Evolutionary conservation across 2,329 filamentous ascomycete species (phyloP).

Genomic region (Ophiostoma australiae): DNA sequence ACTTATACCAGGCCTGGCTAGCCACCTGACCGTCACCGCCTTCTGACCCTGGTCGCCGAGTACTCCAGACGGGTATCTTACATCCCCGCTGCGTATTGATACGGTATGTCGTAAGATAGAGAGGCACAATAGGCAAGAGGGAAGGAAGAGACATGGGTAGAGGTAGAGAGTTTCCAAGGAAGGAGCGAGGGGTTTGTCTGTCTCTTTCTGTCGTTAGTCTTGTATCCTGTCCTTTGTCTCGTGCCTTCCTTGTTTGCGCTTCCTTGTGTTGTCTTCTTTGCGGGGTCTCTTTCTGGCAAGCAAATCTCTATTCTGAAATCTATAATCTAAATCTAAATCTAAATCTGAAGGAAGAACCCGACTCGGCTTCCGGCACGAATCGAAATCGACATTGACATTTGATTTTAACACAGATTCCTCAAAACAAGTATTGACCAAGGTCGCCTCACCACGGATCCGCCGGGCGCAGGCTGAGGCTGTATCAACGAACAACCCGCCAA

Average conservation of each 20-base stretch:
- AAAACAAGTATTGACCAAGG: slow-evolving; percentile 3
- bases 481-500: neutral
- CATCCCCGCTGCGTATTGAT: slow-evolving; percentile 1
- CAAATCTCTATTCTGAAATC: too few species aligned
- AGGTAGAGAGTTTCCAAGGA: neutral
- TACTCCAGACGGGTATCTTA: neutral
- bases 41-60: neutral
- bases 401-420: neutral
- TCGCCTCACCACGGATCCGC: slow-evolving; percentile 14
- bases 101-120: slow-evolving; percentile 2
- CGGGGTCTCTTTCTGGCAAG: neutral
- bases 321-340: too few species aligned
- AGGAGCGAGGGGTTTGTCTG: neutral
- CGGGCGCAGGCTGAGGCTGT: slow-evolving; percentile 15
- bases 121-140: neutral
- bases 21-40: slow-evolving; percentile 1
- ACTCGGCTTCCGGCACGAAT: neutral
- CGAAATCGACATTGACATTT: neutral
- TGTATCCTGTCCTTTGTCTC: neutral
- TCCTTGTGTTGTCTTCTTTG: neutral
- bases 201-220: slow-evolving; percentile 1
- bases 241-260: neutral
- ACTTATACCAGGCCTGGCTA: neutral
- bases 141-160: neutral
- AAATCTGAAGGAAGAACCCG: neutral